A percentile compares a stretch with the other conserved stretches of the same genome.
phyloP scores from a whole-genome alignment of 495 filamentous ascomycete species.

The Parachaetomium inaequale region DNA sequence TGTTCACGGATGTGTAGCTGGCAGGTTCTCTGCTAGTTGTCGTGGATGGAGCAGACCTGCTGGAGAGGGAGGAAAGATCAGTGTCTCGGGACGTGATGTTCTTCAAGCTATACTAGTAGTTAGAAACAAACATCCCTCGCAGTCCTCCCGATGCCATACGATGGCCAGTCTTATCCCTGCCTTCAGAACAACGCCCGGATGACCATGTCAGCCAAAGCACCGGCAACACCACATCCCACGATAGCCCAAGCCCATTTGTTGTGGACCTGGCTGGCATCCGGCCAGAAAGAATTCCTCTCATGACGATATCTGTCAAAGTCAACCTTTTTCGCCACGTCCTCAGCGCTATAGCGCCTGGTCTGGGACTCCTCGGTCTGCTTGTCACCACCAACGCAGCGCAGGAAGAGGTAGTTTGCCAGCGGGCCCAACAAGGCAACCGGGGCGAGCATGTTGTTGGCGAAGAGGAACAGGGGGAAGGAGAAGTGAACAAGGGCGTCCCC shows the following conservation, averaged over 20 bases:
- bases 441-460: constrained; percentile 48
- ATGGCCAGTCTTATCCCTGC: too few relatives aligned
- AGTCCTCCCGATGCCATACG: too few relatives aligned
- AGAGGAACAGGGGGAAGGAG: constrained; percentile 49
- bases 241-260: constrained; percentile 56
- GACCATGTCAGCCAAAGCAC: constrained; percentile 28
- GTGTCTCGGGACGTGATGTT: too few relatives aligned
- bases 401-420: constrained; percentile 55
- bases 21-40: too few relatives aligned
- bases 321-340: constrained; percentile 47
- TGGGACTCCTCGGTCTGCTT: constrained; percentile 52
- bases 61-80: too few relatives aligned
- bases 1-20: not conserved
- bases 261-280: constrained; percentile 39
- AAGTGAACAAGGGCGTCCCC: constrained; percentile 55
- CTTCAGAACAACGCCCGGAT: constrained; percentile 9
- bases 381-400: constrained; percentile 54
- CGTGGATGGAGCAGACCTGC: too few relatives aligned
- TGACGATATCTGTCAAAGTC: constrained; percentile 48
- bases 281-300: constrained; percentile 59
- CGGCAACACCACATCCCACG: constrained; percentile 42
- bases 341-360: constrained; percentile 45
- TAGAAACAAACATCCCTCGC: too few relatives aligned
- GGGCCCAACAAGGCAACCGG: constrained; percentile 53
- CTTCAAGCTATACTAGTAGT: too few relatives aligned